Conservation (phyloP, 2,329 filamentous ascomycete genomes). For the Penicillium sp. region DNA sequence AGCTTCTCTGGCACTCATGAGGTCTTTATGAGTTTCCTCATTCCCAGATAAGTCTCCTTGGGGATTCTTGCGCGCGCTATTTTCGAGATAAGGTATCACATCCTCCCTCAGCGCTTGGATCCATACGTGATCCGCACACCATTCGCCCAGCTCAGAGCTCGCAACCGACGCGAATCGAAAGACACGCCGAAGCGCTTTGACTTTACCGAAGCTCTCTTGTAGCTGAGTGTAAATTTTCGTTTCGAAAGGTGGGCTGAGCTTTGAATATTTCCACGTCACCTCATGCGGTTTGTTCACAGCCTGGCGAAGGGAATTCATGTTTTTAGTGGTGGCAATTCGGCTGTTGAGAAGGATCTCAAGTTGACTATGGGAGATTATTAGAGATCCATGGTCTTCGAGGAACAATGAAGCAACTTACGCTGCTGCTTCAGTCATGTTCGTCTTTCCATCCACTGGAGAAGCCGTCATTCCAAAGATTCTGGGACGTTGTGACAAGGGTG, state of each 20-base stretch:
- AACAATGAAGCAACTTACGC: conserved; percentile 35
- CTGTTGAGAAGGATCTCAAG: conserved; percentile 78
- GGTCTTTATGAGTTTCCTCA: conserved; percentile 54
- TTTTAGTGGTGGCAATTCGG: conserved; percentile 75
- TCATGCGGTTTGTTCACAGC: conserved; percentile 62
- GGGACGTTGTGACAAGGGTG: conserved; percentile 58
- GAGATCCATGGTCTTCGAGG: neutral
- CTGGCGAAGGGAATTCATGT: conserved; percentile 61
- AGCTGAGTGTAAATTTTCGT: conserved; percentile 68
- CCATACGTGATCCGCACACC: conserved; percentile 86
- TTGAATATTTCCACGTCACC: conserved; percentile 60
- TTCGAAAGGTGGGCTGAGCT: conserved; percentile 54
- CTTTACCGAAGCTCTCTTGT: conserved; percentile 53
- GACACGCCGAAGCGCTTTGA: conserved; percentile 56
- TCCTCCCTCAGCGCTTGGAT: conserved; percentile 66
- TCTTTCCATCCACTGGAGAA: conserved; percentile 84
- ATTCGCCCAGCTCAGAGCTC: conserved; percentile 70
- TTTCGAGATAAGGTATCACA: conserved; percentile 64
- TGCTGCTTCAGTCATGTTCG: conserved; percentile 70
- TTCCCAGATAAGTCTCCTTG: conserved; percentile 15
- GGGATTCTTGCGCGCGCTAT: conserved; percentile 33
- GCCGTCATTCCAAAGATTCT: conserved; percentile 96
- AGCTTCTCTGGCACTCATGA: conserved; percentile 61
- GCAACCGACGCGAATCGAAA: conserved; percentile 63
- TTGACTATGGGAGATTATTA: conserved; percentile 46